phyloP scores from a whole-genome alignment of 2,329 filamentous ascomycete genomes.

The Pestalotiopsis fici region DNA sequence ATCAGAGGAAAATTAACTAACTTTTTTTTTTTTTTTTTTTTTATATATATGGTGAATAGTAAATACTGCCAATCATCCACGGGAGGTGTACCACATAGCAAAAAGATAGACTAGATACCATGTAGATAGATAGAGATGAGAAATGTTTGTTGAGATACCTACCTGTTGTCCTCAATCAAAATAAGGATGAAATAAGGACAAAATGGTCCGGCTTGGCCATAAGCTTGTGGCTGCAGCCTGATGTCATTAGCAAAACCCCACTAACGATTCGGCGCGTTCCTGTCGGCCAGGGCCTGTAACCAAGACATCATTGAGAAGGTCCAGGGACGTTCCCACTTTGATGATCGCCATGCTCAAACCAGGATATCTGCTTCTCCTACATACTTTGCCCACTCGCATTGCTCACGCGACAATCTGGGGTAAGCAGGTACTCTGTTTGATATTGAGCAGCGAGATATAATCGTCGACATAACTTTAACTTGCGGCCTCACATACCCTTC shows the following conservation, averaged over 20 bases:
- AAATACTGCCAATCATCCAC: no score
- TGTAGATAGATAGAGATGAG: no score
- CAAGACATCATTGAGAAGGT: not conserved
- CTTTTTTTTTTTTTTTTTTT: no score
- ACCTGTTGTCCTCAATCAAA: no score
- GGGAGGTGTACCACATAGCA: no score
- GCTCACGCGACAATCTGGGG: not conserved
- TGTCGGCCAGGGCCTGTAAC: not conserved
- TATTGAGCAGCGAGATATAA: not conserved
- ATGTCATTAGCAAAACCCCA: not conserved
- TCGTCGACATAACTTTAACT: not conserved
- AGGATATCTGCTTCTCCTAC: not conserved
- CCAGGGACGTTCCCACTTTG: not conserved
- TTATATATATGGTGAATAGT: no score
- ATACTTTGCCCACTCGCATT: not conserved
- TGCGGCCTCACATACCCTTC: no score
- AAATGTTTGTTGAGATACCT: no score
- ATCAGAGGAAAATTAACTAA: no score
- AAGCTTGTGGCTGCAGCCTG: not conserved
- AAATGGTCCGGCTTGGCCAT: no score
- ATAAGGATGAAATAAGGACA: no score
- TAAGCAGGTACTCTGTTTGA: not conserved
- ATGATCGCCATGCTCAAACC: not conserved
- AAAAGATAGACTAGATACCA: no score
- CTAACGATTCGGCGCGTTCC: not conserved